Base-by-base conservation (phyloP, 2,329 filamentous ascomycete species). In the Aspergillus vadensis region DNA sequence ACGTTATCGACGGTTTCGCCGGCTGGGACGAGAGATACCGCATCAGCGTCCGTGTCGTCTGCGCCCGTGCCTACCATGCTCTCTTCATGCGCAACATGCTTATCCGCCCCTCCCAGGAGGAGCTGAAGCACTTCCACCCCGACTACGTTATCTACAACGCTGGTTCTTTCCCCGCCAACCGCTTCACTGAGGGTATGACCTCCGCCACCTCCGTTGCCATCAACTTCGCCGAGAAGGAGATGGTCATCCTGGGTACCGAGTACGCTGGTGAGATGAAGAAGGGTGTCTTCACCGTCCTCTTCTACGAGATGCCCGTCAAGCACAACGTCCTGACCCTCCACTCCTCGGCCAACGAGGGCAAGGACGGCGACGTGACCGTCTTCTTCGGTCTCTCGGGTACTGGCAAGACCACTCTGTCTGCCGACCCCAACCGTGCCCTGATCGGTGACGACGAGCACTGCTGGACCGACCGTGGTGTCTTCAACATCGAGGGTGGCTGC, bases 21-120 rank as follows among this genome's bases (percentile, higher is more conserved):
- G 95, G 95, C 78, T 99, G 95, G 95, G 95, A 99, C 73, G 90
- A 96, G 84, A 93, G 95, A 79, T 99, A 99, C 85, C 87, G 93
- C 69, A 98, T 99, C 82, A 91, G 89, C 74, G 95, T 99, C 72
- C 93, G 95, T 75, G 94, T 99, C 67, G 93, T 99, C 76, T 99
- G 95, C 83, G 95, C 95, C 69, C 93, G 95, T 77, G 95, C 95
- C 80, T 99, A 99, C 86, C 95, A 99, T 86, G 95, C 95, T 65
- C 88, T 99, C 67, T 99, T 99, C 88, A 99, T 99, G 95, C 91
- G 93, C 77, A 99, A 99, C 86, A 99, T 99, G 95, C 90, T 99
- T 76, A 99, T 99, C 84, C 91, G 95, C 71, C 95, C 95, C 65
- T 84, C 88, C 56, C 87, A 86, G 65, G 91, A 96, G 81, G 93